Percentiles rank a stretch among this genome's conserved stretches.
Conservation (phyloP, 2,329 filamentous ascomycete genomes). For the Fusarium sp. region DNA sequence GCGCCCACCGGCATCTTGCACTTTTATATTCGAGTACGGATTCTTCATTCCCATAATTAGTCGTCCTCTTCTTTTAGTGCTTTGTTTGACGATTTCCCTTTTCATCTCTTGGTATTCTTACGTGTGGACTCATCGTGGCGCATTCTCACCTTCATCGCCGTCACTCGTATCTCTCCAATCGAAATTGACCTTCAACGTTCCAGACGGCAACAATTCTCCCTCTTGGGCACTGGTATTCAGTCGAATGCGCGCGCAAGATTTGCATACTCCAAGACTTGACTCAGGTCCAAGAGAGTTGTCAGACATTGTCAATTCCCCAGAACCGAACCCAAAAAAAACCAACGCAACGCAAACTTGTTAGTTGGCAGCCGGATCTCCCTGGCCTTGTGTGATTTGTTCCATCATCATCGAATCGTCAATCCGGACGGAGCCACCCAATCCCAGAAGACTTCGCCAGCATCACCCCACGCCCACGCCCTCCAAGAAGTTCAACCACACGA, state of each 20-base stretch:
- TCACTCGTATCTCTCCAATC: slow-evolving; percentile 1
- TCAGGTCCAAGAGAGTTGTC: slow-evolving; percentile 22
- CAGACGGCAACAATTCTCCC: slow-evolving; percentile 12
- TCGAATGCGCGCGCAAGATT: slow-evolving; percentile 4
- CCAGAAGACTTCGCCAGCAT: slow-evolving; percentile 14
- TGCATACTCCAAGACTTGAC: slow-evolving; percentile 18
- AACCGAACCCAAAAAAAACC: background rate
- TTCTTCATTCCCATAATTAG: background rate
- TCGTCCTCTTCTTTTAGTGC: background rate
- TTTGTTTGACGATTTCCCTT: background rate
- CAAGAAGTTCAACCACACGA: slow-evolving; percentile 9
- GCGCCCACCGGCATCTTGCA: slow-evolving; percentile 20
- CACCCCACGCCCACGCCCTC: slow-evolving; percentile 24
- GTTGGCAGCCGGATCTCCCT: slow-evolving; percentile 14
- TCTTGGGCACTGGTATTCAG: slow-evolving; percentile 23
- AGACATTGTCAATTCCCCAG: slow-evolving; percentile 23
- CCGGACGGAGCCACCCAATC: slow-evolving; percentile 13
- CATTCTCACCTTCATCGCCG: slow-evolving; percentile 5
- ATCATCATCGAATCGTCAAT: slow-evolving; percentile 27
- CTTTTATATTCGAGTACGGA: slow-evolving; percentile 14
- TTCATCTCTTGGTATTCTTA: background rate
- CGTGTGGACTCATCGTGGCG: background rate
- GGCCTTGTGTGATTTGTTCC: slow-evolving; percentile 6
- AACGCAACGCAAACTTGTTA: background rate
- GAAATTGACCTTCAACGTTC: slow-evolving; percentile 18